phyloP scores from a whole-genome alignment of 2,329 filamentous ascomycete species.

The Fusarium sp. region DNA sequence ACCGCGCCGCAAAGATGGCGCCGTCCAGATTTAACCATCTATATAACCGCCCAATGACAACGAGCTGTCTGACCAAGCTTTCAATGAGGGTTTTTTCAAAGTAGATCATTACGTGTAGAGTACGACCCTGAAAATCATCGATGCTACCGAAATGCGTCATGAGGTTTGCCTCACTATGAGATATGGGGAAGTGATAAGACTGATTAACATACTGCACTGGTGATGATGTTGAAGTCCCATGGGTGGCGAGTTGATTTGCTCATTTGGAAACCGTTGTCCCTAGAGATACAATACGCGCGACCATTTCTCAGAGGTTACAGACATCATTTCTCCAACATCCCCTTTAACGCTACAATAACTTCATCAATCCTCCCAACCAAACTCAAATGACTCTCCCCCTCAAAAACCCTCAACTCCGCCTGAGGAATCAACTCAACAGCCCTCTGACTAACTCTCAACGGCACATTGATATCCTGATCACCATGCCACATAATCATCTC shows the following conservation, averaged over 20 bases:
- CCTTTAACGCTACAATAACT: slow-evolving; percentile 5
- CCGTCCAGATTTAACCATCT: slow-evolving; percentile 12
- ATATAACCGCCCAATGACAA: slow-evolving; percentile 19
- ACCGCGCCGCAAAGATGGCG: slow-evolving; percentile 21
- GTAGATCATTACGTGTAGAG: neutral
- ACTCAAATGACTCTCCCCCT: slow-evolving; percentile 32
- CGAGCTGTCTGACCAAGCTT: neutral
- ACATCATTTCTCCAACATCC: slow-evolving; percentile 1
- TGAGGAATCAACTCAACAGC: slow-evolving; percentile 10
- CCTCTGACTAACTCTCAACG: slow-evolving; percentile 11
- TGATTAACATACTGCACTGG: too few relatives aligned
- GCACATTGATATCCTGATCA: slow-evolving; percentile 22
- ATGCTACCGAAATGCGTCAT: neutral
- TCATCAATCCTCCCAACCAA: slow-evolving; percentile 8
- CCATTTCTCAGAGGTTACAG: too few relatives aligned
- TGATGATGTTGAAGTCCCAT: too few relatives aligned
- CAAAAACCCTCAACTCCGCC: slow-evolving; percentile 13
- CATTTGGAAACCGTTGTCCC: too few relatives aligned
- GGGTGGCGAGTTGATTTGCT: too few relatives aligned
- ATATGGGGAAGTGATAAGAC: neutral
- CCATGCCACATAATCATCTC: slow-evolving; percentile 32
- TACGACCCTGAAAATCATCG: neutral
- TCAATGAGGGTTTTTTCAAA: too few relatives aligned
- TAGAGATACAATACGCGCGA: too few relatives aligned
- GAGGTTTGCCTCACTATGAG: neutral